Base-by-base conservation (phyloP, 805 yeast genomes). In the Sugiyamaella chiloensis region DNA sequence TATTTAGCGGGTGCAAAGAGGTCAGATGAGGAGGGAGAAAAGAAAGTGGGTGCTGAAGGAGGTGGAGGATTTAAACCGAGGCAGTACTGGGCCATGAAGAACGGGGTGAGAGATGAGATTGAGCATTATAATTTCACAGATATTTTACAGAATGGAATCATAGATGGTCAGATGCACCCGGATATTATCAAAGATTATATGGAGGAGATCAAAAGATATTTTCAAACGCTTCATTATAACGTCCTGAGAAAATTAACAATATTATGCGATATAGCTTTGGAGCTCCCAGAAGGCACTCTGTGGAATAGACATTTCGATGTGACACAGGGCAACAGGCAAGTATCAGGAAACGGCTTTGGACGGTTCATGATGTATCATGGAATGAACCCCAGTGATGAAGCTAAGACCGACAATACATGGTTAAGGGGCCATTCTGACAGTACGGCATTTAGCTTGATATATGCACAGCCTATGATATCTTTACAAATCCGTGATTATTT, bases 391-490 rank as follows among this genome's bases (percentile, higher is more conserved):
- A 62, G 60, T 4, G 64, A 65, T 16, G 60, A 61, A 7, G 36
- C 55, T 17, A 57, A 61, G 37, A 71, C 76, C 0, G 65, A 64
- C 7, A 60, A 64, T 24, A 72, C 72, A 2, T 73, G 72, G 71
- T 60, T 75, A 24, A 62, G 78, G 41, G 79, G 79, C 1, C 79
- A 75, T 52, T 68, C 75, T 24, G 79, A 75, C 51, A 64, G 68
- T 31, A 60, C 69, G 36, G 74, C 67, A 1, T 69, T 71, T 44
- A 61, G 74, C 1, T 69, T 71, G 49, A 68, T 71, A 20, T 63
- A 68, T 0, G 66, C 71, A 9, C 74, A 69, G 57, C 72, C 74
- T 9, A 69, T 71, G 53, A 57, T 65, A 2, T 60, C 73, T 4
- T 58, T 71, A 24, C 75, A 71, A 49, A 67, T 70, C 30, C 60